These are phyloP conservation scores for Gaeumannomyces sp. DNA, from an alignment of 2,329 filamentous ascomycete species.

Conservation along the genomic window DNA sequence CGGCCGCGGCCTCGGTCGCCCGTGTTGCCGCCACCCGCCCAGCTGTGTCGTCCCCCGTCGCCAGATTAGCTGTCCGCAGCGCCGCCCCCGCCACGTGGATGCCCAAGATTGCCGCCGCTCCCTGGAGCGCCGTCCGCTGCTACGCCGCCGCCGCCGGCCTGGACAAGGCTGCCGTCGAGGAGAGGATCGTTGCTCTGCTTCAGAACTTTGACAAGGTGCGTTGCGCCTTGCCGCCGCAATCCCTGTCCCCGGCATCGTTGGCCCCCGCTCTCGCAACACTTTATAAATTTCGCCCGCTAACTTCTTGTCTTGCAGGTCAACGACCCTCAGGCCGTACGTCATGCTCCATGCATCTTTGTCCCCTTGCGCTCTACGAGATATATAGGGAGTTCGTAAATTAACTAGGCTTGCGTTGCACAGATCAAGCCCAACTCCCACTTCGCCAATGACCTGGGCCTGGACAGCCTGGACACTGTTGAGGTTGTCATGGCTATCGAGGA, in stretches of 20 bases:
- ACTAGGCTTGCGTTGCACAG: constrained; percentile 39
- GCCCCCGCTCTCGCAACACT: constrained; percentile 19
- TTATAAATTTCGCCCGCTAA: not conserved
- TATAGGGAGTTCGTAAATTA: not conserved
- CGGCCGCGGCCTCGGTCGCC: constrained; percentile 48
- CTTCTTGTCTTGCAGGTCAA: constrained; percentile 50
- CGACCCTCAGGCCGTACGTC: constrained; percentile 55
- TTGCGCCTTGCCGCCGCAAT: constrained; percentile 11
- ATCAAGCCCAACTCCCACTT: constrained; percentile 78
- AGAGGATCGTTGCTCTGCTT: constrained; percentile 85
- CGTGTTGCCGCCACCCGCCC: constrained; percentile 45
- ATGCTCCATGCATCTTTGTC: constrained; percentile 3
- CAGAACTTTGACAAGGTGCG: constrained; percentile 95
- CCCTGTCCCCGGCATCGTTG: constrained; percentile 4
- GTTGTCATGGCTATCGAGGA: constrained; percentile 99
- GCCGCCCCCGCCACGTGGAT: constrained; percentile 37
- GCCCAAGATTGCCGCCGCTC: constrained; percentile 46
- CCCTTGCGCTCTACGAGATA: not conserved
- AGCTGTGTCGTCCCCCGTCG: constrained; percentile 50
- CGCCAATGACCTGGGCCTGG: constrained; percentile 18
- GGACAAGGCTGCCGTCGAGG: constrained; percentile 64
- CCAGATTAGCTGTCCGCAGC: constrained; percentile 53
- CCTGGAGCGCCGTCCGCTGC: constrained; percentile 66
- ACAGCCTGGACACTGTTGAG: constrained; percentile 65
- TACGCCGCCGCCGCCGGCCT: constrained; percentile 81